Evolutionary conservation across 257 asterid species (phyloP).

Genomic region (Echites panduratus): DNA sequence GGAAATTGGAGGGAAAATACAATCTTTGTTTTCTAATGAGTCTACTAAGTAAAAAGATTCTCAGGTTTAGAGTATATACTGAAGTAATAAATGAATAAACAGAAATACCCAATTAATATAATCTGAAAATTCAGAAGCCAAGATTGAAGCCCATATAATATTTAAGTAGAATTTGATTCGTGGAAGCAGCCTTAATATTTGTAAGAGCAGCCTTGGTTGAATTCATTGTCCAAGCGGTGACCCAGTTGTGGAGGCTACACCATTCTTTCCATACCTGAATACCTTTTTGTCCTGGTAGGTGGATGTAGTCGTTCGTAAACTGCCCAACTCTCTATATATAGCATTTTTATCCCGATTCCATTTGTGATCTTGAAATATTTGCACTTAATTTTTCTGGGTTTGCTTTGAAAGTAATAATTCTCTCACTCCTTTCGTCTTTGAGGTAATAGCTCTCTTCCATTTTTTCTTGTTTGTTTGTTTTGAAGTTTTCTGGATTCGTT

Average conservation of each 20-base stretch:
- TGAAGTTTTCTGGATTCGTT: not conserved
- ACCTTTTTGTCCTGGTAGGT: not conserved
- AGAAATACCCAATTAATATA: not conserved
- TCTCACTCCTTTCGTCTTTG: constrained; percentile 4
- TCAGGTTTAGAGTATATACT: no score
- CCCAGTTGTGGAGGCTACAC: constrained; percentile 9
- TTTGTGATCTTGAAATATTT: not conserved
- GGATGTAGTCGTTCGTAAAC: not conserved
- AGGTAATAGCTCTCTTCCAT: constrained; percentile 18
- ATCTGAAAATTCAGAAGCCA: not conserved
- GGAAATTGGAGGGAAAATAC: no score
- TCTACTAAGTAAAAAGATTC: not conserved
- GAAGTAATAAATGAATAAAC: no score
- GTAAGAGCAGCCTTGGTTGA: constrained; percentile 13
- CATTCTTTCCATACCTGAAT: not conserved
- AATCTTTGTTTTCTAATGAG: no score
- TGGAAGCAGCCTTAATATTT: not conserved
- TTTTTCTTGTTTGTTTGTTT: not conserved
- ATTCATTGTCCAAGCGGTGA: not conserved
- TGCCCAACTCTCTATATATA: not conserved
- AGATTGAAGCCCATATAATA: not conserved
- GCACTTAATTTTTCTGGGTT: constrained; percentile 15
- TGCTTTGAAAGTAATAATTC: constrained; percentile 5
- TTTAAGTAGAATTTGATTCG: not conserved
- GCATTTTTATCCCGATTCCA: not conserved